Evolutionary conservation across 2,329 filamentous ascomycete genomes (phyloP).

Genomic region (Penicillium sp.): DNA sequence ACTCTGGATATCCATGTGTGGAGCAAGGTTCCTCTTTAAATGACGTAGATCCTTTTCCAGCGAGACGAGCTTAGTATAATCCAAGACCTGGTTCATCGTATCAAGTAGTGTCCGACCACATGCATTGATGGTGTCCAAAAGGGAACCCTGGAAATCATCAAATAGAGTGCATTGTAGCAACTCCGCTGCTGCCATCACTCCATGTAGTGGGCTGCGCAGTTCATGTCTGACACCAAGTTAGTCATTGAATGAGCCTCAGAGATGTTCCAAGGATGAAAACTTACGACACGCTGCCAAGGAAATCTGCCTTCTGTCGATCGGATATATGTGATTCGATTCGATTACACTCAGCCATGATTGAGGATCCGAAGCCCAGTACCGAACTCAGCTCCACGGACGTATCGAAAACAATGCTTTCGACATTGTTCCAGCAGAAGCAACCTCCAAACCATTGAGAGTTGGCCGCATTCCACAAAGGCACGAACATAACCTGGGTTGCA

Average conservation of each 20-base stretch:
- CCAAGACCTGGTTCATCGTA: slow-evolving; percentile 41
- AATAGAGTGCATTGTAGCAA: slow-evolving; percentile 36
- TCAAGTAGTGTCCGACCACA: slow-evolving; percentile 41
- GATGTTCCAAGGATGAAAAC: slow-evolving; percentile 1
- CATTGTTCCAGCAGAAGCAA: slow-evolving; percentile 41
- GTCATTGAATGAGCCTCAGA: background rate
- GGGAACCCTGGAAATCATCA: slow-evolving; percentile 36
- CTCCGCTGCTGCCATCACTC: slow-evolving; percentile 40
- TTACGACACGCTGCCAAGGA: slow-evolving; percentile 41
- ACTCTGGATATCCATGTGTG: slow-evolving; percentile 17
- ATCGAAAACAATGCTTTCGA: slow-evolving; percentile 32
- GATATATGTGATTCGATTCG: slow-evolving; percentile 38
- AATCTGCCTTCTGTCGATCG: slow-evolving; percentile 41
- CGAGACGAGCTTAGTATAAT: slow-evolving; percentile 51
- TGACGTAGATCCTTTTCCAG: slow-evolving; percentile 31
- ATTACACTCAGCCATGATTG: slow-evolving; percentile 40
- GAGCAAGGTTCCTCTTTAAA: slow-evolving; percentile 18
- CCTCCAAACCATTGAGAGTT: slow-evolving; percentile 45
- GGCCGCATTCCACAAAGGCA: slow-evolving; percentile 50
- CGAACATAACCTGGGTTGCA: slow-evolving; percentile 46
- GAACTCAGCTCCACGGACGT: slow-evolving; percentile 36
- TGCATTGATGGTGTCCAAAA: slow-evolving; percentile 39
- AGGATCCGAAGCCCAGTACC: slow-evolving; percentile 38
- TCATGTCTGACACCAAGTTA: slow-evolving; percentile 28
- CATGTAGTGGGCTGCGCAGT: slow-evolving; percentile 40